Conservation (phyloP, 192 early-diverging fungal species). For the Entomortierella beljakovae region DNA sequence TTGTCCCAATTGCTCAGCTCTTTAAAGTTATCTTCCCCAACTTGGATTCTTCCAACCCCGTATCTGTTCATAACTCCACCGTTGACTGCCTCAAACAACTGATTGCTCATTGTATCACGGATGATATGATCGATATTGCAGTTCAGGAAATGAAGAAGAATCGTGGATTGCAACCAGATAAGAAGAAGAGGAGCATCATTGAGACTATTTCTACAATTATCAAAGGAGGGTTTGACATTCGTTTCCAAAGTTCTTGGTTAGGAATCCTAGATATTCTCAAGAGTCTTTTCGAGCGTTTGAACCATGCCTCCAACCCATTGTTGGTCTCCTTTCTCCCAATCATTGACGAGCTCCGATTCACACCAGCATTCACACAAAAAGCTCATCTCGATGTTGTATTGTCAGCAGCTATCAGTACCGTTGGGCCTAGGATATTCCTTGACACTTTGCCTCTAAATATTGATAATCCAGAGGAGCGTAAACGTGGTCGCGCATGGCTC, state of each 20-base stretch:
- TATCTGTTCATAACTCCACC: conserved; percentile 69
- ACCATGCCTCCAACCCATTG: conserved; percentile 65
- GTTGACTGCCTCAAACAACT: conserved; percentile 78
- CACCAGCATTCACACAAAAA: conserved; percentile 86
- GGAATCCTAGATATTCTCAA: conserved; percentile 81
- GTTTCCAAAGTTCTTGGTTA: conserved; percentile 87
- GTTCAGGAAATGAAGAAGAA: conserved; percentile 47
- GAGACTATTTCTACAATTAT: conserved; percentile 61
- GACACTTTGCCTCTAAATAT: conserved; percentile 87
- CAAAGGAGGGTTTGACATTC: conserved; percentile 75
- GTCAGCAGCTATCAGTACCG: conserved; percentile 79
- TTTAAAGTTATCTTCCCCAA: conserved; percentile 74
- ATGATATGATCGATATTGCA: conserved; percentile 76
- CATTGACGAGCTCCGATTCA: conserved; percentile 84
- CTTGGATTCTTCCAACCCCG: conserved; percentile 70
- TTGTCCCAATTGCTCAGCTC: conserved; percentile 51
- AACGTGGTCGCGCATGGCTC: conserved; percentile 89
- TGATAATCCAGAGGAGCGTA: conserved; percentile 64
- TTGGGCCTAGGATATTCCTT: conserved; percentile 86
- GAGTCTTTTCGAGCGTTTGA: conserved; percentile 82
- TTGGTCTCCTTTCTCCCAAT: conserved; percentile 69
- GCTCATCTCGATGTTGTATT: conserved; percentile 86
- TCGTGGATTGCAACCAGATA: conserved; percentile 23
- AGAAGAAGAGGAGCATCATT: conserved; percentile 56
- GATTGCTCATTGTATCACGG: conserved; percentile 79